These are phyloP conservation scores for Pichia inconspicua DNA, from an alignment of 1,139 yeast genomes.

Conservation along the genomic window DNA sequence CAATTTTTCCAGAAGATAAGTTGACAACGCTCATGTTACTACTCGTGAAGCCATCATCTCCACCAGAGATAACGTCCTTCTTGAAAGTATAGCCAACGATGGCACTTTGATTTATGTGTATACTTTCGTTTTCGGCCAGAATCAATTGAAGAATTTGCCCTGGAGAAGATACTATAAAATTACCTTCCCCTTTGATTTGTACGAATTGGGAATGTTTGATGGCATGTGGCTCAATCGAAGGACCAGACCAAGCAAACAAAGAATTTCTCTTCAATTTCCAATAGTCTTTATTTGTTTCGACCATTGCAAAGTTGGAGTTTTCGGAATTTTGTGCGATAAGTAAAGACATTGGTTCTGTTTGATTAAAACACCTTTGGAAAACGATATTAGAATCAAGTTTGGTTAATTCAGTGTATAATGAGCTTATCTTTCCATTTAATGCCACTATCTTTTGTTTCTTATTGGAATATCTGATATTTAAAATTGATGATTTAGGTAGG, in stretches of 20 bases:
- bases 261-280: constrained; percentile 35
- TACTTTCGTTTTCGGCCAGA: constrained; percentile 29
- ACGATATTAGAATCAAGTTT: constrained; percentile 14
- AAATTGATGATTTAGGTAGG: constrained; percentile 41
- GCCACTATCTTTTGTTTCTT: constrained; percentile 40
- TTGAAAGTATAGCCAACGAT: constrained; percentile 31
- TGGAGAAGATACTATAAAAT: constrained; percentile 32
- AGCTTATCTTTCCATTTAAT: constrained; percentile 34
- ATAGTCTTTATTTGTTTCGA: constrained; percentile 14
- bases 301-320: constrained; percentile 22
- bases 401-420: constrained; percentile 22
- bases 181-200: constrained; percentile 34
- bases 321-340: constrained; percentile 23
- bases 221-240: constrained; percentile 27
- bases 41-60: not conserved
- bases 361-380: constrained; percentile 28
- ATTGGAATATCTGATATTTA: constrained; percentile 32
- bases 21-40: constrained; percentile 19
- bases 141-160: constrained; percentile 32
- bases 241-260: constrained; percentile 43
- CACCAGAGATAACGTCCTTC: too few species aligned
- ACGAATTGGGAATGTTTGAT: constrained; percentile 14
- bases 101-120: constrained; percentile 32
- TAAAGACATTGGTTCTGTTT: constrained; percentile 23
- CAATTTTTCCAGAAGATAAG: constrained; percentile 18